These are phyloP conservation scores for Kwoniella newhampshirensis DNA, from an alignment of 768 basidiomycete species.

Conservation along the genomic window DNA sequence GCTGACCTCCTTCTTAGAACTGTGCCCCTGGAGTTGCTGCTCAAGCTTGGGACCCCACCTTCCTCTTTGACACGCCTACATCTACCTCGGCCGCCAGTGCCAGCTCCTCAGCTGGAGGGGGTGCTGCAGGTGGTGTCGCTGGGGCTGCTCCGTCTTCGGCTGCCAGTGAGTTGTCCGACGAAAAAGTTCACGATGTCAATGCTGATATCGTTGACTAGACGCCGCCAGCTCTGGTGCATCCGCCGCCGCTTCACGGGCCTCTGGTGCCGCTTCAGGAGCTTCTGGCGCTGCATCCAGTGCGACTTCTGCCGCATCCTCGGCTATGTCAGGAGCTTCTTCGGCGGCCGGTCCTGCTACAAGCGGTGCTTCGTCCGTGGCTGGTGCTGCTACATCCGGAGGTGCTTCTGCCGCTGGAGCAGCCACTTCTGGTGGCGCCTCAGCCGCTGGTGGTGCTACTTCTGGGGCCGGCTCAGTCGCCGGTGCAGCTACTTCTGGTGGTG, in stretches of 20 bases:
- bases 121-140: constrained; percentile 16
- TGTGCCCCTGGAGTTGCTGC: constrained; percentile 25
- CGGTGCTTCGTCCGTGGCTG: constrained; percentile 6
- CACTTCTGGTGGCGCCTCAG: constrained; percentile 5
- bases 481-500: constrained; percentile 5
- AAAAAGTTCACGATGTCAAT: not conserved
- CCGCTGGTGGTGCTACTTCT: constrained; percentile 5
- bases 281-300: constrained; percentile 2
- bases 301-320: constrained; percentile 10
- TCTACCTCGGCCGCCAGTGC: constrained; percentile 11
- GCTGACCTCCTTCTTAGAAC: constrained; percentile 1
- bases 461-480: constrained; percentile 15
- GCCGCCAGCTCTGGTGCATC: constrained; percentile 5
- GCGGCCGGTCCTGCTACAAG: constrained; percentile 7
- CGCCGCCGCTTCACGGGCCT: not conserved
- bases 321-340: constrained; percentile 10
- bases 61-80: constrained; percentile 29
- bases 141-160: constrained; percentile 21
- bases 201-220: not conserved
- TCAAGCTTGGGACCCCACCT: constrained; percentile 26
- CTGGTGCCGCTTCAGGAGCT: constrained; percentile 3
- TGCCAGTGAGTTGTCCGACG: constrained; percentile 14
- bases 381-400: constrained; percentile 16
- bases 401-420: constrained; percentile 2
- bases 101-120: constrained; percentile 1